Percentiles rank a stretch among this genome's conserved stretches.
Evolutionary conservation across 805 yeast species (phyloP).

Genomic region (Candida montana): DNA sequence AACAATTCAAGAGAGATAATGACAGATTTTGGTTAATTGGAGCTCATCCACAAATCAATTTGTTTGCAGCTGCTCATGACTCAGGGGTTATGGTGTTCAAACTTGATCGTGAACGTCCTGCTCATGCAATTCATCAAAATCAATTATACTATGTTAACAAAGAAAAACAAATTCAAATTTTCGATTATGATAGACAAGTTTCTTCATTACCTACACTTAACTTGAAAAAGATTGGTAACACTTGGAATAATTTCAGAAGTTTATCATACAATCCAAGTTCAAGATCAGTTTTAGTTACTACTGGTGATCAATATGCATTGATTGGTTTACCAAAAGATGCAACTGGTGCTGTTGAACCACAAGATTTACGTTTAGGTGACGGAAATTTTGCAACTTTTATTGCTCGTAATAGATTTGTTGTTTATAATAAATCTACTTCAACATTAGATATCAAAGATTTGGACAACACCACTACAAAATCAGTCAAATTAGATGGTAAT

Average conservation of each 20-base stretch:
- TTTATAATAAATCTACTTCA: slow-evolving; percentile 58
- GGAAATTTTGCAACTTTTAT: slow-evolving; percentile 87
- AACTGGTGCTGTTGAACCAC: slow-evolving; percentile 91
- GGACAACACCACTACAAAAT: slow-evolving; percentile 74
- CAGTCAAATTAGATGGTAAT: slow-evolving; percentile 62
- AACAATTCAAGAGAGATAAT: slow-evolving; percentile 87
- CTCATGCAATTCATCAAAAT: slow-evolving; percentile 69
- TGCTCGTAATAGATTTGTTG: slow-evolving; percentile 91
- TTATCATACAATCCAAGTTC: slow-evolving; percentile 92
- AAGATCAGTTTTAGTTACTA: slow-evolving; percentile 75
- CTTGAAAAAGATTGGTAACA: slow-evolving; percentile 75
- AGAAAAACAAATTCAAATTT: slow-evolving; percentile 81
- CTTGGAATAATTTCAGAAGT: slow-evolving; percentile 82
- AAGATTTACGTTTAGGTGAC: slow-evolving; percentile 70
- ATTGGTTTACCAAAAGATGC: slow-evolving; percentile 78
- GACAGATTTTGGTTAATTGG: slow-evolving; percentile 94
- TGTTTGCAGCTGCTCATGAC: slow-evolving; percentile 96
- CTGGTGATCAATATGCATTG: slow-evolving; percentile 71
- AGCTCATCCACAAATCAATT: slow-evolving; percentile 82
- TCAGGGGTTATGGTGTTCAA: slow-evolving; percentile 97
- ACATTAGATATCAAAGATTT: slow-evolving; percentile 80
- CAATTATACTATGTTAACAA: slow-evolving; percentile 69
- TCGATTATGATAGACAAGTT: slow-evolving; percentile 60
- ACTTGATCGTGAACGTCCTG: slow-evolving; percentile 95
- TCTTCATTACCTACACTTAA: slow-evolving; percentile 75